A percentile compares a stretch with the other conserved stretches of the same genome.
Evolutionary conservation across 257 asterid species (phyloP).

Genomic region (Solanum piurae): DNA sequence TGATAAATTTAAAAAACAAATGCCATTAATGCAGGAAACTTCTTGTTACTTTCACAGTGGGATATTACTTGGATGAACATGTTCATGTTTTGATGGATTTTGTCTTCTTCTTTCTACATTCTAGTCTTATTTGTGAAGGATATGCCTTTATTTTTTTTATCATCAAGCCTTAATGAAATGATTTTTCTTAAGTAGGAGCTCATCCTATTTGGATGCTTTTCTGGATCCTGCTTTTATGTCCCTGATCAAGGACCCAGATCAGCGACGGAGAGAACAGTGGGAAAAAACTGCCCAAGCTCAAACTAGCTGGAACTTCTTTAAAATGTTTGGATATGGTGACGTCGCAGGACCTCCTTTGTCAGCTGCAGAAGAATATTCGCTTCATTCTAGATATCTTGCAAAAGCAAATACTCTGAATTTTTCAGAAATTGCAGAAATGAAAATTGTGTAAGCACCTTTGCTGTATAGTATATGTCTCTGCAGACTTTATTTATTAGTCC

Average conservation of each 20-base stretch:
- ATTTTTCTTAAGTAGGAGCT: conserved; percentile 28
- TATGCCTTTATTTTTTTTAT: not conserved
- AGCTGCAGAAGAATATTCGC: conserved; percentile 87
- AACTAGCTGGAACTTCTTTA: conserved; percentile 54
- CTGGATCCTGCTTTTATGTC: conserved; percentile 95
- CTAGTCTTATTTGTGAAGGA: not conserved
- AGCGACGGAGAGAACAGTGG: conserved; percentile 82
- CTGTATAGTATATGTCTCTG: not conserved
- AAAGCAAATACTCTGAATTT: conserved; percentile 86
- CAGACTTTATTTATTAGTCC: not conserved
- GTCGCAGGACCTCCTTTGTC: conserved; percentile 79
- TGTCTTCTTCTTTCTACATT: not conserved
- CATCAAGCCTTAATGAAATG: not conserved
- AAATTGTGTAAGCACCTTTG: conserved; percentile 61
- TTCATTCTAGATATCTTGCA: conserved; percentile 88
- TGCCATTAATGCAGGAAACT: not conserved
- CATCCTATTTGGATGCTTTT: conserved; percentile 71
- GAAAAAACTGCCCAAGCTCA: conserved; percentile 78
- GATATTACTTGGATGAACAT: not conserved
- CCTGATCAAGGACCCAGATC: conserved; percentile 80
- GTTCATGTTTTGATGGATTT: not conserved
- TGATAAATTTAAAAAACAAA: not conserved
- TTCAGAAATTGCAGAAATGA: conserved; percentile 91
- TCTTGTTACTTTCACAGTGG: not conserved
- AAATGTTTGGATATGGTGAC: conserved; percentile 87